Evolutionary conservation across 805 yeast species (phyloP), one percentile per base, ranked within the genome.

Genomic region (Candida ortonii): DNA sequence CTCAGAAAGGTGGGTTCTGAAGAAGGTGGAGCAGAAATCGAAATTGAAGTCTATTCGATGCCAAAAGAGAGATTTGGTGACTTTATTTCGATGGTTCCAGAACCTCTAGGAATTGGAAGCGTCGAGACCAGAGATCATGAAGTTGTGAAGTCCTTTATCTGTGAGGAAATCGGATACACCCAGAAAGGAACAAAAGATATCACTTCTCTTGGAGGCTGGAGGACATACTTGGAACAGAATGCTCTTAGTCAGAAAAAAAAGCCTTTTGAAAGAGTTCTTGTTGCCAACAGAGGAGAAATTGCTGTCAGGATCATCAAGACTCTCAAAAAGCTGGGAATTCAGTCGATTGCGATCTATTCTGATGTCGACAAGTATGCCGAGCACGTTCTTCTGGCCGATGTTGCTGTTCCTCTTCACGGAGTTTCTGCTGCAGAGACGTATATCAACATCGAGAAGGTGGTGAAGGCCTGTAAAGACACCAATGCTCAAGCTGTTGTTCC

Each of bases 231-330:
- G 30, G 53, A 46, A 31, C 48, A 43, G 28, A 33, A 30, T 36
- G 46, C 35, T 39, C 52, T 64, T 22, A 47, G 47, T 15, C 50
- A 51, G 14, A 41, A 48, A 12, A 64, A 63, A 38, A 76, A 74
- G 51, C 93, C 94, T 1, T 87, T 88, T 63, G 69, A 78, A 14
- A 73, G 82, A 8, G 96, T 90, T n/a, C 71, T 90, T 36, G 93
- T 90, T 35, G 97, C 97, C 25, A 90, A 90, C 68, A 77, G 98
- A 65, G 97, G 97, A 59, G 98, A 90, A 64, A 90, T 90, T 52
- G 97, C 98, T 2, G 97, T 89, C 19, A 71, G 98, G 53, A 87
- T 93, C 49, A 87, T 90, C 54, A 82, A 76, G 56, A 89, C 98
- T 13, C 68, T 90, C 55, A 85, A 84, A 61, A 82, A 81, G 59